These are phyloP conservation scores for Cyberlindnera xishuangbannaensis DNA, from an alignment of 805 yeast species.

Conservation along the genomic window DNA sequence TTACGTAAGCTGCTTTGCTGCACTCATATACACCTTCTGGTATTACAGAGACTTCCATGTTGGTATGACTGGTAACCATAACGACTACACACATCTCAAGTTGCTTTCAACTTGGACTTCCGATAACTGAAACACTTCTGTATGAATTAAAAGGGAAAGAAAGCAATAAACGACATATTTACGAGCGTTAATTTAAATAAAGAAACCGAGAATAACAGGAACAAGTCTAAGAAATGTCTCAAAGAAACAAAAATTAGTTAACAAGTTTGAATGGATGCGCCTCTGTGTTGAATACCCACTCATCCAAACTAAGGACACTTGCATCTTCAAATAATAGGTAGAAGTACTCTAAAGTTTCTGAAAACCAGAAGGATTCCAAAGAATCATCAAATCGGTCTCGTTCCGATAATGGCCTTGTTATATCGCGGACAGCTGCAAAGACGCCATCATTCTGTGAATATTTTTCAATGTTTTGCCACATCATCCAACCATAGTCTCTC, in stretches of 20 bases:
- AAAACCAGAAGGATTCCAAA: constrained; percentile 49
- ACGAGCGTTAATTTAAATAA: too few species aligned
- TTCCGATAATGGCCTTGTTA: constrained; percentile 28
- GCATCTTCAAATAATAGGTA: constrained; percentile 43
- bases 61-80: constrained; percentile 66
- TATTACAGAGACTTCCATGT: constrained; percentile 64
- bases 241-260: too few species aligned
- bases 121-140: too few species aligned
- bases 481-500: constrained; percentile 48
- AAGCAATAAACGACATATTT: too few species aligned
- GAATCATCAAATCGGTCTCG: constrained; percentile 26
- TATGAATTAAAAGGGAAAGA: too few species aligned
- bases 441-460: constrained; percentile 28
- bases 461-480: constrained; percentile 36
- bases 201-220: too few species aligned
- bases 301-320: constrained; percentile 39
- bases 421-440: constrained; percentile 35
- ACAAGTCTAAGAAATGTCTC: too few species aligned
- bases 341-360: constrained; percentile 54
- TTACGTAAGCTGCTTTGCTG: constrained; percentile 42
- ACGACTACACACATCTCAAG: constrained; percentile 44
- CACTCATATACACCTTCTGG: constrained; percentile 53
- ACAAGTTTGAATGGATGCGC: constrained; percentile 53
- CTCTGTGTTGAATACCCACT: constrained; percentile 53
- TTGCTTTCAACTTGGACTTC: constrained; percentile 58